phyloP scores from a whole-genome alignment of 176 grass and related monocot genomes.

The Dactylis glomerata region DNA sequence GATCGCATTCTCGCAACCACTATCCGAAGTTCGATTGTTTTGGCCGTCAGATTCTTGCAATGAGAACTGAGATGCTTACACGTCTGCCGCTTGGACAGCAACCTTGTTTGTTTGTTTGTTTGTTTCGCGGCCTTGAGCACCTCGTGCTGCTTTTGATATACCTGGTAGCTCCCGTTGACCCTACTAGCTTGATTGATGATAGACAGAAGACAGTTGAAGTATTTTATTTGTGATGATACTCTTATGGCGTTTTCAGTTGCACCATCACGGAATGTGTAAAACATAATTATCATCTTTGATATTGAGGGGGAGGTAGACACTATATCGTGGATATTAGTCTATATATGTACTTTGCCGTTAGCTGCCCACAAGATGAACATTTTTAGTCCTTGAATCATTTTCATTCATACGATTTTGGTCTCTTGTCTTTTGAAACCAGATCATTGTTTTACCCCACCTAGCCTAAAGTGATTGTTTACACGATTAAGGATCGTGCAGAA shows the following conservation, averaged over 20 bases:
- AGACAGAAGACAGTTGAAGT: too few relatives aligned
- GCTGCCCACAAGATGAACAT: too few relatives aligned
- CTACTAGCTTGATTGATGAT: background rate
- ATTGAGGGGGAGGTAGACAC: background rate
- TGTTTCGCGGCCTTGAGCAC: slow-evolving; percentile 8
- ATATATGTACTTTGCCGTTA: too few relatives aligned
- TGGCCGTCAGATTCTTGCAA: background rate
- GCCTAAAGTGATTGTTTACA: too few relatives aligned
- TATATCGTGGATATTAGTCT: too few relatives aligned
- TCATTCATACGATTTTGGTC: too few relatives aligned
- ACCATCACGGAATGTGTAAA: too few relatives aligned
- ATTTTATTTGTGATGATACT: background rate
- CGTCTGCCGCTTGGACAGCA: background rate
- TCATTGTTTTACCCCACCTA: too few relatives aligned
- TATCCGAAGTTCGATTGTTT: background rate
- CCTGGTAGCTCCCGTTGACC: background rate
- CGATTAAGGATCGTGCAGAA: too few relatives aligned
- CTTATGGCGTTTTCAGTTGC: background rate
- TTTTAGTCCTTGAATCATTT: too few relatives aligned
- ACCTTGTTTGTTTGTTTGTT: background rate
- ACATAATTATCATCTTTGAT: background rate
- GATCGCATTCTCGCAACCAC: background rate
- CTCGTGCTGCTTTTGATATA: background rate
- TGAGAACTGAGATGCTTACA: background rate
- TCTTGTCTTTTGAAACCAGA: too few relatives aligned